Percentiles rank a stretch among this genome's conserved stretches.
phyloP scores from a whole-genome alignment of 129 eudicot genomes.

The Logfia minima region DNA sequence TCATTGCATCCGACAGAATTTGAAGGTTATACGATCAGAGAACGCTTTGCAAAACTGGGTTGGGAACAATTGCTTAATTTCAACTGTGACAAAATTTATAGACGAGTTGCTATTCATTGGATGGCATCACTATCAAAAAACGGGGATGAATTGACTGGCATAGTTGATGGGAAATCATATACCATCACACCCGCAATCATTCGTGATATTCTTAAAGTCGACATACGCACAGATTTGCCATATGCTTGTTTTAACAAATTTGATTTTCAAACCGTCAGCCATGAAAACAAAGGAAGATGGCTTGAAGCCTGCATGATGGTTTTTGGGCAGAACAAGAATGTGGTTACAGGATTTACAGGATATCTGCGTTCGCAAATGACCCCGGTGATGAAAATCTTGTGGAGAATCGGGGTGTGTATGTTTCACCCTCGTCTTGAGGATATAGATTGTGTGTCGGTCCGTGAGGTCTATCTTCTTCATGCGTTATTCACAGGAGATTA shows the following conservation, averaged over 20 bases:
- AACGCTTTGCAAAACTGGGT: background rate
- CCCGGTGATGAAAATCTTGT: background rate
- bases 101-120: conserved; percentile 4
- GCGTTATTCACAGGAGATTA: background rate
- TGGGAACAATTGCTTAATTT: conserved; percentile 9
- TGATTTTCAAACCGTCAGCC: background rate
- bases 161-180: conserved; percentile 6
- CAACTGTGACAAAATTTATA: background rate
- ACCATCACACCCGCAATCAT: background rate
- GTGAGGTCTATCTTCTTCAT: conserved; percentile 10
- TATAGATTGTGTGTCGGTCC: background rate
- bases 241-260: background rate
- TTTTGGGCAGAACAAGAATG: background rate
- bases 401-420: conserved; percentile 3
- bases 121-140: background rate
- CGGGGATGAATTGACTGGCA: background rate
- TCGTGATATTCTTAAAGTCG: background rate
- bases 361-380: background rate
- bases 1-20: conserved; percentile 2
- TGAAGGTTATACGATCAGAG: conserved; percentile 8
- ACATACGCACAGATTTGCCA: conserved; percentile 1
- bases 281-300: background rate
- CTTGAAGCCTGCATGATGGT: background rate
- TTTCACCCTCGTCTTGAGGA: conserved; percentile 7
- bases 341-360: too few species aligned